Evolutionary conservation across 2,329 filamentous ascomycete species (phyloP).

Genomic region (Aaosphaeria pasadenensis): DNA sequence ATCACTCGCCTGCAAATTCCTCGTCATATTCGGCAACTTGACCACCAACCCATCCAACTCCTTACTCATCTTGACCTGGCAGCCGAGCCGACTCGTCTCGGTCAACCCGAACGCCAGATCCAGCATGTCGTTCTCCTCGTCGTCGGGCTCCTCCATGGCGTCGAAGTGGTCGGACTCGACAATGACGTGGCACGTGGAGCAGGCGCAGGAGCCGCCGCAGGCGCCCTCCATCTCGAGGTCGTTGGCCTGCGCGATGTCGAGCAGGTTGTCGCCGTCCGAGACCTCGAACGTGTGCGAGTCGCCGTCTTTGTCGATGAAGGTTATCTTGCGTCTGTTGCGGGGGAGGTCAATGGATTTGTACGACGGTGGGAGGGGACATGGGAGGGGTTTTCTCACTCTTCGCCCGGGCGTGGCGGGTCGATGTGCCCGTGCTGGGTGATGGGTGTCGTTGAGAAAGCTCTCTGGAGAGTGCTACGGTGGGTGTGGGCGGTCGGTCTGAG

Average conservation of each 20-base stretch:
- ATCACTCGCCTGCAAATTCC: slow-evolving; percentile 93
- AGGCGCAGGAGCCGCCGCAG: slow-evolving; percentile 90
- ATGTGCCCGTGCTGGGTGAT: slow-evolving; percentile 71
- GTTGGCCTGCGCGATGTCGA: slow-evolving; percentile 92
- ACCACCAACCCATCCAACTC: slow-evolving; percentile 85
- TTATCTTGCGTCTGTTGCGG: slow-evolving; percentile 69
- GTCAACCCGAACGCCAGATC: slow-evolving; percentile 87
- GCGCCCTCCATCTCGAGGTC: slow-evolving; percentile 99
- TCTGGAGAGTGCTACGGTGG: neutral
- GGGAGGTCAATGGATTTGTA: neutral
- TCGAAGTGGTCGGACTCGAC: slow-evolving; percentile 74
- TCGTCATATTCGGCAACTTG: slow-evolving; percentile 85
- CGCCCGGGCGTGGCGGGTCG: slow-evolving; percentile 78
- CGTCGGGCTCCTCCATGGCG: slow-evolving; percentile 58
- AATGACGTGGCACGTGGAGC: slow-evolving; percentile 90
- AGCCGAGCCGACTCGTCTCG: slow-evolving; percentile 80
- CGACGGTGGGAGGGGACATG: neutral
- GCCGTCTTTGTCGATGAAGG: slow-evolving; percentile 91
- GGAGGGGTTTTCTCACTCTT: slow-evolving; percentile 68
- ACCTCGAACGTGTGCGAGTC: slow-evolving; percentile 74
- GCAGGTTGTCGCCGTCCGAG: slow-evolving; percentile 81
- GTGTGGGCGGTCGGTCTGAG: no score
- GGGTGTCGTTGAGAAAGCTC: slow-evolving; percentile 66
- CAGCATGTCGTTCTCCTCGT: slow-evolving; percentile 52
- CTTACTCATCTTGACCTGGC: slow-evolving; percentile 88